Evolutionary conservation across 805 yeast species (phyloP), one percentile per base, ranked within the genome.

Genomic region (Starmera dryadoides): DNA sequence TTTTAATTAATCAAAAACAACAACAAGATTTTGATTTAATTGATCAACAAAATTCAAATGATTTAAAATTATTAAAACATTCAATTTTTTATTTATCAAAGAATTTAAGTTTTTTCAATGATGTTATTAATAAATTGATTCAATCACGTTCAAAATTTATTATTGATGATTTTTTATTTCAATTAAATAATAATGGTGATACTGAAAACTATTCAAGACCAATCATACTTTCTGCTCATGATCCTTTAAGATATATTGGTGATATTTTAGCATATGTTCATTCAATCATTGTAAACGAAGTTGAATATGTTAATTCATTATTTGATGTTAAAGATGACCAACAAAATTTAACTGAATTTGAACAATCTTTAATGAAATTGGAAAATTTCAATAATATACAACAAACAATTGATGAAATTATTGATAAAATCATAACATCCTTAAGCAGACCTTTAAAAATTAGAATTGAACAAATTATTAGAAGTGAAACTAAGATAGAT

Each of bases 241-340:
- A 91, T 55, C 85, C 96, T 1, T 67, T 79, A 20, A 68, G 96
- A 40, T 89, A 80, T 46, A 67, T 86, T 15, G 95, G 97, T 20
- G 96, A 88, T 55, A 70, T 93, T 25, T 63, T 93, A 30, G 98
- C 98, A 0, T 85, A 84, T 65, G 71, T 88, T 2, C 97, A 93
- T 55, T 76, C 89, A 2, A 71, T 86, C 4, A 79, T 88, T 23
- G 95, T 88, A 4, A 86, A 86, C 60, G 98, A 93, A 58, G 71
- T 79, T 31, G 98, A 93, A 53, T 69, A 81, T 23, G 70, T 91
- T 5, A 69, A 70, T 8, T 69, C 79, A 16, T 60, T 91, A 37
- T 79, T 91, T 40, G 70, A 71, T 34, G 60, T 65, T 34, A 61
- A 62, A 30, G 52, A 48, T 12, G 43, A 52, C 10, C 48, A 45